These are phyloP conservation scores for Lyophyllum shimeji DNA, from an alignment of 768 basidiomycete genomes.

Conservation along the genomic window DNA sequence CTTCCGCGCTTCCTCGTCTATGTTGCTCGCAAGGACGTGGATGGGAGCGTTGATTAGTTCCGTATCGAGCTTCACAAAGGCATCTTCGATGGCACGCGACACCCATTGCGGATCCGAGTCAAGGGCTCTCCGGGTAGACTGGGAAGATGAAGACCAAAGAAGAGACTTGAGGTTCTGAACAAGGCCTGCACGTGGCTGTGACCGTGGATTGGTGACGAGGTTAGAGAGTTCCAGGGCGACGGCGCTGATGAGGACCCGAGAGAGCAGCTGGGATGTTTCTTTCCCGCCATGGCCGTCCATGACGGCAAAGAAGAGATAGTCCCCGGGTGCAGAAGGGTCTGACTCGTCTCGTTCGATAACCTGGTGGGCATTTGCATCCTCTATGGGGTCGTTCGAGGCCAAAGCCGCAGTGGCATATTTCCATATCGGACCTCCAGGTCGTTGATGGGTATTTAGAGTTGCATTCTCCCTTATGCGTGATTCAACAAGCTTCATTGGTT, in stretches of 20 bases:
- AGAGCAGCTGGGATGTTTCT: slow-evolving; percentile 82
- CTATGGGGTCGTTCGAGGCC: slow-evolving; percentile 86
- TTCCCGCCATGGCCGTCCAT: slow-evolving; percentile 91
- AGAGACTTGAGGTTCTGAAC: slow-evolving; percentile 39
- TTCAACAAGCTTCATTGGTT: slow-evolving; percentile 56
- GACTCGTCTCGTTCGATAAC: slow-evolving; percentile 62
- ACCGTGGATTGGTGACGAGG: slow-evolving; percentile 40
- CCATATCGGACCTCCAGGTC: slow-evolving; percentile 64
- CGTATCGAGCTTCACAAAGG: slow-evolving; percentile 82
- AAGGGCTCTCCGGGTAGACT: slow-evolving; percentile 19
- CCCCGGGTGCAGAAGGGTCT: slow-evolving; percentile 62
- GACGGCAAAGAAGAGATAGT: slow-evolving; percentile 82
- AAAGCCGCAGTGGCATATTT: slow-evolving; percentile 77
- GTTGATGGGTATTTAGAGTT: slow-evolving; percentile 39
- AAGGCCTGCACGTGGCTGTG: slow-evolving; percentile 28
- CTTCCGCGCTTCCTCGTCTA: slow-evolving; percentile 51
- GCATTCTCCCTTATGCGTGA: slow-evolving; percentile 58
- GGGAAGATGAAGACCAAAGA: slow-evolving; percentile 32
- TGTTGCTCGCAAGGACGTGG: slow-evolving; percentile 59
- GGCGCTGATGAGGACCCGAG: slow-evolving; percentile 80
- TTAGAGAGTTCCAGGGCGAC: slow-evolving; percentile 73
- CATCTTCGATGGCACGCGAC: slow-evolving; percentile 66
- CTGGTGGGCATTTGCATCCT: slow-evolving; percentile 80
- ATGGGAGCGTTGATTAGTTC: slow-evolving; percentile 81
- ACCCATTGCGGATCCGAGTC: slow-evolving; percentile 52